These are phyloP conservation scores for Calocybe indica DNA, from an alignment of 768 basidiomycete genomes.

Conservation along the genomic window DNA sequence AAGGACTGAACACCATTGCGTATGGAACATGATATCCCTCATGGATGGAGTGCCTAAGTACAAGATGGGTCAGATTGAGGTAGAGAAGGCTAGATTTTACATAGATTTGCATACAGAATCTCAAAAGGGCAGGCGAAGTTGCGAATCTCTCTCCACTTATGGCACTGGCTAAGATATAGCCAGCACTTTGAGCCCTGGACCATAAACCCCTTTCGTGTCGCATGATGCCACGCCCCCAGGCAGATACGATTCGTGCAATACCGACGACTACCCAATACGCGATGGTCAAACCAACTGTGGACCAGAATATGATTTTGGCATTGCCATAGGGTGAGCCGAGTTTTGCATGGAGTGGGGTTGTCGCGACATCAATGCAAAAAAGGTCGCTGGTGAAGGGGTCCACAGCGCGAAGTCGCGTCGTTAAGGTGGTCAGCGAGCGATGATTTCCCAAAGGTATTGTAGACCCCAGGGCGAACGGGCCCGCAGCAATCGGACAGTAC, in stretches of 20 bases:
- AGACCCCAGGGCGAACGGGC: slow-evolving; percentile 77
- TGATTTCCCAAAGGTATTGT: slow-evolving; percentile 58
- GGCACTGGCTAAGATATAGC: slow-evolving; percentile 87
- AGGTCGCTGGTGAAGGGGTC: slow-evolving; percentile 82
- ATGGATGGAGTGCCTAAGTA: slow-evolving; percentile 80
- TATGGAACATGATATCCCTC: slow-evolving; percentile 88
- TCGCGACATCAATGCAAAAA: slow-evolving; percentile 71
- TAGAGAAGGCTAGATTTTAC: neutral
- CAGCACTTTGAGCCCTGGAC: slow-evolving; percentile 73
- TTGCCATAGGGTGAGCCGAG: slow-evolving; percentile 56
- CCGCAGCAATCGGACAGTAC: slow-evolving; percentile 77
- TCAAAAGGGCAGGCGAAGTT: slow-evolving; percentile 76
- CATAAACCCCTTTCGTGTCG: slow-evolving; percentile 57
- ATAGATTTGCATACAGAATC: slow-evolving; percentile 64
- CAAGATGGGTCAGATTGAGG: slow-evolving; percentile 3
- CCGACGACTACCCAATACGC: slow-evolving; percentile 82
- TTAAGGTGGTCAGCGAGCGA: slow-evolving; percentile 77
- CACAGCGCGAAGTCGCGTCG: slow-evolving; percentile 81
- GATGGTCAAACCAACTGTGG: slow-evolving; percentile 64
- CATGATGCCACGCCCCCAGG: slow-evolving; percentile 71
- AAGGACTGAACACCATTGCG: slow-evolving; percentile 86
- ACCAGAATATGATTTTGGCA: slow-evolving; percentile 67
- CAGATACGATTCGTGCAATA: slow-evolving; percentile 75
- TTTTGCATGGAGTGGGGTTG: slow-evolving; percentile 70
- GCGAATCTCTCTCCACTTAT: slow-evolving; percentile 89